Percentiles rank a stretch among this genome's conserved stretches.
phyloP scores from a whole-genome alignment of 2,329 filamentous ascomycete species.

The Zymoseptoria brevis region DNA sequence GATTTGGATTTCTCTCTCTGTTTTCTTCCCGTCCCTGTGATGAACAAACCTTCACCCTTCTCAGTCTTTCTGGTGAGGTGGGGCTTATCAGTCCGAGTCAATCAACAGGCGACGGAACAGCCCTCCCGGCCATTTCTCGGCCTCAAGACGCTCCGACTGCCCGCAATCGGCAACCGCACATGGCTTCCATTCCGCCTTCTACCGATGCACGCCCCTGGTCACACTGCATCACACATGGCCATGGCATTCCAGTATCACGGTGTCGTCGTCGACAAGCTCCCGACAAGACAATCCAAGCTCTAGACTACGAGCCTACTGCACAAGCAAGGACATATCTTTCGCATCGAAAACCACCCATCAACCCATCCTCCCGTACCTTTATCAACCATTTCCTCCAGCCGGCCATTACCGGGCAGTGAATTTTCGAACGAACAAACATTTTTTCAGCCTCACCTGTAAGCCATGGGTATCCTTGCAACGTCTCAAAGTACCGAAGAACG shows the following conservation, averaged over 20 bases:
- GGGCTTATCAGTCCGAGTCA: not conserved
- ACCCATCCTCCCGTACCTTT: not conserved
- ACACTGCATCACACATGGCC: too few relatives aligned
- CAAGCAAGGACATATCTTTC: too few relatives aligned
- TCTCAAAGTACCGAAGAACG: not conserved
- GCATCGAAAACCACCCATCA: not conserved
- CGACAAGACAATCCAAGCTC: too few relatives aligned
- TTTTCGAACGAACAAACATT: not conserved
- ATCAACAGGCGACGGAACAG: too few relatives aligned
- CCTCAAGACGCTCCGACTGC: not conserved
- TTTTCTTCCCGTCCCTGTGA: too few relatives aligned
- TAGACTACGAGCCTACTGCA: too few relatives aligned
- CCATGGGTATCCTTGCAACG: not conserved
- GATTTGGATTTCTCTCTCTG: not conserved
- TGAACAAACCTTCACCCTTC: not conserved
- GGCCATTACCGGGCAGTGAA: not conserved
- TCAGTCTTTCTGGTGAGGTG: not conserved
- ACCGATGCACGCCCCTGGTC: not conserved
- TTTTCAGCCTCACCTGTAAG: not conserved
- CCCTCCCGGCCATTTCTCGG: not conserved
- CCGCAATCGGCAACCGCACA: not conserved
- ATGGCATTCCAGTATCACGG: too few relatives aligned
- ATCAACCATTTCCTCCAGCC: not conserved
- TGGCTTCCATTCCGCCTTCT: not conserved
- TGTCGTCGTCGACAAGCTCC: not conserved